Evolutionary conservation across 768 basidiomycete genomes (phyloP).

Genomic region (Rhizopogon vulgaris): DNA sequence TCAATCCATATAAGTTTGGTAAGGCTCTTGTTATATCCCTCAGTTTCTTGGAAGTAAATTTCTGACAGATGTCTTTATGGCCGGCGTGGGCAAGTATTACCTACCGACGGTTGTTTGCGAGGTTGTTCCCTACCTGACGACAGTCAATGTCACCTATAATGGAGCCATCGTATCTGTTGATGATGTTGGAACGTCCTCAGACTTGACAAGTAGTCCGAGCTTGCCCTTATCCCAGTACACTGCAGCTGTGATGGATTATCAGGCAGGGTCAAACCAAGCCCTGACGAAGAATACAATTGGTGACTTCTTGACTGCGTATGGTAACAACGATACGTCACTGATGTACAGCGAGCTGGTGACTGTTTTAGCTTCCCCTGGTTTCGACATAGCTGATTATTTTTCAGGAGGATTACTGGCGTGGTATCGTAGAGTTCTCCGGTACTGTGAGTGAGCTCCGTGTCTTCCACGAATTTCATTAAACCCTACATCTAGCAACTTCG

Average conservation of each 20-base stretch:
- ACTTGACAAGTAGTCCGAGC: neutral
- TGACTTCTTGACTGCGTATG: conserved; percentile 1
- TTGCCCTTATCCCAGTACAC: neutral
- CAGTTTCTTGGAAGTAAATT: conserved; percentile 1
- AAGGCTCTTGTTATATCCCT: neutral
- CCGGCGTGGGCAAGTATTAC: conserved; percentile 11
- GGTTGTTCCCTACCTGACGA: conserved; percentile 8
- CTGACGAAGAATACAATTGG: neutral
- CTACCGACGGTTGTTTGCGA: conserved; percentile 5
- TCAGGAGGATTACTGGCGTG: conserved; percentile 4
- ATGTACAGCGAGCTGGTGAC: neutral
- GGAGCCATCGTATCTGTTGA: neutral
- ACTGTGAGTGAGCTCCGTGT: neutral
- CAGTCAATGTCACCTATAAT: conserved; percentile 10
- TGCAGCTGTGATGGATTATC: neutral
- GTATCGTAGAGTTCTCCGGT: conserved; percentile 1
- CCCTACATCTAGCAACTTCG: neutral
- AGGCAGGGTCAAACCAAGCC: neutral
- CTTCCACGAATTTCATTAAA: neutral
- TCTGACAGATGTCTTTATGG: neutral
- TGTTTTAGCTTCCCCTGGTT: neutral
- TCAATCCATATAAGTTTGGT: neutral
- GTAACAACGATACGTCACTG: neutral
- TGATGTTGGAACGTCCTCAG: neutral
- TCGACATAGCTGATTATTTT: neutral